Percentiles rank a stretch among this genome's conserved stretches.
Conservation (phyloP, 352 stramenopile genomes). For the Plasmopara halstedii region DNA sequence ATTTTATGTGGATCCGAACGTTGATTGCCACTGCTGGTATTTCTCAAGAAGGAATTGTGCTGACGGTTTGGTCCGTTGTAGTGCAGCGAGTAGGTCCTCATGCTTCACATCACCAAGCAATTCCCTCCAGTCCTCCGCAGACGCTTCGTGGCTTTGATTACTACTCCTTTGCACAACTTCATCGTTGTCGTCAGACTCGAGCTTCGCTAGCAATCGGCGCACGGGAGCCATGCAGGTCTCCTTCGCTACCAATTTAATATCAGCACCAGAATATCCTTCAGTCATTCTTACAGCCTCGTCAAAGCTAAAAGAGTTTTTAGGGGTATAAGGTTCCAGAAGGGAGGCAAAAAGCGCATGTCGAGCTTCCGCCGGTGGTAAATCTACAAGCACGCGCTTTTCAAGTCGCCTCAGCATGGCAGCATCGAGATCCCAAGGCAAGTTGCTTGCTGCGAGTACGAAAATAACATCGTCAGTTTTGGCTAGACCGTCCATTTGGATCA, state of each 20-base stretch:
- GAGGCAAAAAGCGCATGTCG: constrained; percentile 47
- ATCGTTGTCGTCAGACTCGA: constrained; percentile 43
- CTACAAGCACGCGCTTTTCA: constrained; percentile 79
- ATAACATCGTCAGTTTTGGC: constrained; percentile 75
- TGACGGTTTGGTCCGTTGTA: constrained; percentile 78
- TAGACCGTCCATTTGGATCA: constrained; percentile 84
- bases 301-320: constrained; percentile 36
- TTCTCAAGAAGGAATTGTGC: constrained; percentile 65
- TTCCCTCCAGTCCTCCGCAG: constrained; percentile 38
- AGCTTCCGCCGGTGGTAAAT: constrained; percentile 56
- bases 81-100: constrained; percentile 40
- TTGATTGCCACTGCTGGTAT: constrained; percentile 75
- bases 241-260: constrained; percentile 83
- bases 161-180: constrained; percentile 1
- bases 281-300: constrained; percentile 41
- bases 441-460: constrained; percentile 77
- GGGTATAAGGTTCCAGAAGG: constrained; percentile 53
- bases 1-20: constrained; percentile 63
- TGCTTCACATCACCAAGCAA: constrained; percentile 51
- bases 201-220: constrained; percentile 50
- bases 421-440: constrained; percentile 77
- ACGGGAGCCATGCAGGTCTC: constrained; percentile 81
- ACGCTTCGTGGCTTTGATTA: constrained; percentile 16
- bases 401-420: constrained; percentile 72
- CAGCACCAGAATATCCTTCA: constrained; percentile 72